Evolutionary conservation across 2,329 filamentous ascomycete species (phyloP), one percentile per base, ranked within the genome.

Genomic region (Aspergillus ochraceus): DNA sequence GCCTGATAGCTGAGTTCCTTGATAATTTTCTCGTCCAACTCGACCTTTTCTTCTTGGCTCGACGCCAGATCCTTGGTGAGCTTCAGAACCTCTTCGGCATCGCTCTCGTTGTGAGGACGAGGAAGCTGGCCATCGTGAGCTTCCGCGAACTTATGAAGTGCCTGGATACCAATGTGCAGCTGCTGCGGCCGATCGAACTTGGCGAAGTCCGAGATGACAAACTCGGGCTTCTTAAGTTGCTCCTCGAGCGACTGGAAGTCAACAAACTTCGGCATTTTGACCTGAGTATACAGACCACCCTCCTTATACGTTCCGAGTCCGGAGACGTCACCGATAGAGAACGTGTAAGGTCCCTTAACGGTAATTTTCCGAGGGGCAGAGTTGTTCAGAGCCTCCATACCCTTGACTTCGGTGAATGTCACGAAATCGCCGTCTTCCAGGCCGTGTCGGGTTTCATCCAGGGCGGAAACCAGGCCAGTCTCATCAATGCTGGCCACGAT

Each of bases 181-280:
- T 98, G 92, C 66, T 90, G 87, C 1, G 95, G 95, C 50, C 95
- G 90, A 76, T 98, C 95, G 67, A 97, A 98, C 77, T 99, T 99
- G 77, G 95, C 95, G 73, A 93, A 99, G 75, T 99, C 95, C 22
- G 95, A 96, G 61, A 97, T 86, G 70, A 98, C 79, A 64, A 96
- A 87, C 70, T 97, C 94, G 2, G 95, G 95, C 59, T 92, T 90
- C 77, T 91, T 91, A 58, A 97, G 78, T 61, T 96, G 86, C 55
- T 86, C 80, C 47, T 88, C 88, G 59, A 97, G 86, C 46, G 87
- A 83, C 80, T 97, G 91, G 79, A 98, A 99, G 74, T 95, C 86
- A 70, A 98, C 79, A 57, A 92, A 86, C 80, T 95, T 97, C 54
- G 95, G 95, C 94, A 97, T 97, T 84, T 98, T 99, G 77, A 98